Base-by-base conservation (phyloP, 768 basidiomycete species). In the Leccinum fibrillosum region DNA sequence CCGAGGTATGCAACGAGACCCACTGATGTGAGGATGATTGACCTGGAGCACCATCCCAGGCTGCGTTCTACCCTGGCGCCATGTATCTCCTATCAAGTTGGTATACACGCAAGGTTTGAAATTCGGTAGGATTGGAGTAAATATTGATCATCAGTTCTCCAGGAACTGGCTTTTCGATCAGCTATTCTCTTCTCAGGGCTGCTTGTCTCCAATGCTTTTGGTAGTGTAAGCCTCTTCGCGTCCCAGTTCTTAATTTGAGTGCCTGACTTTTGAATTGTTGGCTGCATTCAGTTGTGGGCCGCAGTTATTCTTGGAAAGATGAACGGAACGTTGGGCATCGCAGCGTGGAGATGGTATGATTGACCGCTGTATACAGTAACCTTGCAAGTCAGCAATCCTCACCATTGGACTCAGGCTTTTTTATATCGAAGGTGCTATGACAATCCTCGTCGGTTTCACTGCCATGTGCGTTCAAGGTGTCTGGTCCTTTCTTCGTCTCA, bases 271-370 rank as follows among this genome's bases (percentile, higher is more conserved):
- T 39, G 39, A 2, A 2, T 42, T 19, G n/a, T 11, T 42, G n/a
- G 15, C 25, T 10, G 2, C 5, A 1, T 17, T 11, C 58, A 88
- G 84, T 70, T 89, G 12, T 83, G 90, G 69, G 89, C 88, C 35
- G 88, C 89, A 21, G 89, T 85, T 10, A 85, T 91, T 56, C 77
- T 91, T 19, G 75, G 78, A 0, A 79, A 78, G 49, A 86, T 90
- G 87, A 81, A 91, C 55, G 88, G 85, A 2, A 78, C 75, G 53
- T 74, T 80, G 25, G 87, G 88, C 1, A 85, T 88, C 50, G 70
- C 83, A 32, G 87, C 84, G 23, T 91, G 89, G 89, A 69, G 86
- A 76, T 90, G 84, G 85, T 84, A 57, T 52, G 76, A 59, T 11
- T 3, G 6, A 8, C 17, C 0, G 5, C 21, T 44, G 15, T 26